phyloP scores from a whole-genome alignment of 495 filamentous ascomycete species.

The Podospora pseudoanserina region DNA sequence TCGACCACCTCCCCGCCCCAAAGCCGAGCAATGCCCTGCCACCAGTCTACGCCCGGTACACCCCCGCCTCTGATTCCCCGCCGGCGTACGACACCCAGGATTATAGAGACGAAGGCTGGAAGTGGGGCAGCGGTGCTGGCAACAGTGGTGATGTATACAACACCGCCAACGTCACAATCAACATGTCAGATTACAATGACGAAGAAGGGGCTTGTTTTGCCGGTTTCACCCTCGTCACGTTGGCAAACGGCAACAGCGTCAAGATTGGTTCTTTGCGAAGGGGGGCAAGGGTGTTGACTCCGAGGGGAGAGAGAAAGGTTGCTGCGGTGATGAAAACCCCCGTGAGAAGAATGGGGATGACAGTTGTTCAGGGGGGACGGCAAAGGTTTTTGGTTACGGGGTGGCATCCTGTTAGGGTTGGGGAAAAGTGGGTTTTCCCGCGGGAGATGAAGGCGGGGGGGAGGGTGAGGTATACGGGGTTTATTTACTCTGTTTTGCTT shows the following conservation, averaged over 20 bases:
- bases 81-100: neutral
- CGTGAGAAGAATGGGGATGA: slow-evolving; percentile 23
- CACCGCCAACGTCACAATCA: neutral
- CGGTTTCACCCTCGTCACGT: slow-evolving; percentile 29
- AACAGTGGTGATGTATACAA: neutral
- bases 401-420: slow-evolving; percentile 40
- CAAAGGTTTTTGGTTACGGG: slow-evolving; percentile 33
- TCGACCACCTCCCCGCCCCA: slow-evolving; percentile 40
- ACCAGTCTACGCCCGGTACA: neutral
- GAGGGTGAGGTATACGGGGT: slow-evolving; percentile 35
- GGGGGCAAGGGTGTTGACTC: slow-evolving; percentile 39
- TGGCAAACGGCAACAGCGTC: slow-evolving; percentile 24
- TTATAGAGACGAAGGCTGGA: neutral
- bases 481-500: slow-evolving; percentile 43
- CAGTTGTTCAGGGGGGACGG: slow-evolving; percentile 12
- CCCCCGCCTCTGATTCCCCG: neutral
- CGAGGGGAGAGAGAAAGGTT: slow-evolving; percentile 33
- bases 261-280: slow-evolving; percentile 26
- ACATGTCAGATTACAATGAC: neutral
- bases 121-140: neutral
- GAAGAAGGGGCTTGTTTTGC: slow-evolving; percentile 36
- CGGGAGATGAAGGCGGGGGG: slow-evolving; percentile 17
- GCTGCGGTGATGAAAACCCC: slow-evolving; percentile 36
- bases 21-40: slow-evolving; percentile 18
- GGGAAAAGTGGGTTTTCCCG: slow-evolving; percentile 37